These are phyloP conservation scores for Lavandula angustifolia DNA, from an alignment of 257 asterid genomes.

Conservation along the genomic window DNA sequence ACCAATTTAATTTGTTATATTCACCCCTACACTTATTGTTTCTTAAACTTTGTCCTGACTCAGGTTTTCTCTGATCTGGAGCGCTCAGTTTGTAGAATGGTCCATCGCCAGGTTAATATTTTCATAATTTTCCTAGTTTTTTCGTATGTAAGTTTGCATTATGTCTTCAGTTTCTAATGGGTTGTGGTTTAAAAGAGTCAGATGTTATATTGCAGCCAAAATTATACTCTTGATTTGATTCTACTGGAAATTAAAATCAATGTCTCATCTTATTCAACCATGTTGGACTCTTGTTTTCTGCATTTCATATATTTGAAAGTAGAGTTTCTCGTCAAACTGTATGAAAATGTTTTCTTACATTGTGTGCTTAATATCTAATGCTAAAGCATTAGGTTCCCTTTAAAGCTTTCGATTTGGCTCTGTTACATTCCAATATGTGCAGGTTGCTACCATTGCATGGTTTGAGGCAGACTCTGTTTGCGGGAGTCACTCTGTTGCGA, in stretches of 20 bases:
- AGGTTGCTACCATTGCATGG: conserved; percentile 99
- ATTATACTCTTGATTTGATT: background rate
- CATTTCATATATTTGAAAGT: conserved; percentile 4
- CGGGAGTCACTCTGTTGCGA: conserved; percentile 96
- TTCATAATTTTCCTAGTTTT: conserved; percentile 26
- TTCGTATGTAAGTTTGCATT: background rate
- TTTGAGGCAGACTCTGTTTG: conserved; percentile 98
- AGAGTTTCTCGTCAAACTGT: conserved; percentile 28
- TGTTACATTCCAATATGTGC: conserved; percentile 39
- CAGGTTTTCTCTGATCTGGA: conserved; percentile 99
- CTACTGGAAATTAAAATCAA: background rate
- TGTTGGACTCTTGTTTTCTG: background rate
- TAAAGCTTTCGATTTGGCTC: conserved; percentile 33
- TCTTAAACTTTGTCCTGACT: conserved; percentile 27
- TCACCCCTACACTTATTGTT: conserved; percentile 1
- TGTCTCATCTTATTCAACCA: background rate
- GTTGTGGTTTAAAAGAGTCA: conserved; percentile 10
- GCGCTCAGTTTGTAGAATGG: conserved; percentile 98
- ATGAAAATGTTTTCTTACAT: background rate
- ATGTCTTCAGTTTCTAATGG: conserved; percentile 16
- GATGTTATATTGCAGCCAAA: conserved; percentile 14
- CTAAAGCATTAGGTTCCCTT: conserved; percentile 25
- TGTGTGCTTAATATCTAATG: conserved; percentile 12
- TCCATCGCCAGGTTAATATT: conserved; percentile 84
- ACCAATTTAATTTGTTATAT: background rate